These are phyloP conservation scores for Tolypocladium capitatum DNA, from an alignment of 2,329 filamentous ascomycete species.

Conservation along the genomic window DNA sequence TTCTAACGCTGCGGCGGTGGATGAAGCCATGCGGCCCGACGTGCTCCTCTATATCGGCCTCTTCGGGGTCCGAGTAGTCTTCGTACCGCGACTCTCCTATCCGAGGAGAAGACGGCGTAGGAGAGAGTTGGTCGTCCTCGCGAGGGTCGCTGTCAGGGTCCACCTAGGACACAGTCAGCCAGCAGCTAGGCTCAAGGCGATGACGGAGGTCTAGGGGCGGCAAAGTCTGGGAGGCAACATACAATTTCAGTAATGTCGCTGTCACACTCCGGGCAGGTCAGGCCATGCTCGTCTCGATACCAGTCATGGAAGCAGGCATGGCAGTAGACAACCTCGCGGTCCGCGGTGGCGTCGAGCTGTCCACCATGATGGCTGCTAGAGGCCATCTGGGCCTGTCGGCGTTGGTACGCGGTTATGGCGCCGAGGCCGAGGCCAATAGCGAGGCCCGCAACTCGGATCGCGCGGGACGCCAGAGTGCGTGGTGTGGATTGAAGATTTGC, in stretches of 20 bases:
- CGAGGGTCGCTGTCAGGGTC: slow-evolving; percentile 50
- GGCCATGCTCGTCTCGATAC: slow-evolving; percentile 54
- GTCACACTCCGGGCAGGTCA: slow-evolving; percentile 65
- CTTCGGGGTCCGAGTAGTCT: slow-evolving; percentile 42
- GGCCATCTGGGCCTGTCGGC: slow-evolving; percentile 29
- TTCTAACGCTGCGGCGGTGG: slow-evolving; percentile 22
- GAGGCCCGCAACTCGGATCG: slow-evolving; percentile 39
- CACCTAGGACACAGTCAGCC: slow-evolving; percentile 23
- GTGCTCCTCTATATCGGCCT: slow-evolving; percentile 44
- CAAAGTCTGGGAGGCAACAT: slow-evolving; percentile 19
- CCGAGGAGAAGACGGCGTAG: slow-evolving; percentile 17
- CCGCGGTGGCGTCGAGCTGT: slow-evolving; percentile 35
- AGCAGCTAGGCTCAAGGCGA: not conserved
- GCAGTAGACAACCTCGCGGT: slow-evolving; percentile 70
- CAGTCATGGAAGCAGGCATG: slow-evolving; percentile 72
- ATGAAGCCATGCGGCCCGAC: slow-evolving; percentile 29
- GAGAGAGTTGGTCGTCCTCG: slow-evolving; percentile 15
- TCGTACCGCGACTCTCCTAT: slow-evolving; percentile 14
- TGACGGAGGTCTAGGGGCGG: not conserved
- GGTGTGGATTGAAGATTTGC: not conserved
- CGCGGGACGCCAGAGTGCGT: slow-evolving; percentile 41
- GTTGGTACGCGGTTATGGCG: slow-evolving; percentile 41
- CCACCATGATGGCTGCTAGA: slow-evolving; percentile 12
- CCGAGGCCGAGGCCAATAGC: slow-evolving; percentile 45
- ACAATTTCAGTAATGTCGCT: slow-evolving; percentile 81